Conservation (phyloP, 495 filamentous ascomycete genomes). For the Neurospora sp. region DNA sequence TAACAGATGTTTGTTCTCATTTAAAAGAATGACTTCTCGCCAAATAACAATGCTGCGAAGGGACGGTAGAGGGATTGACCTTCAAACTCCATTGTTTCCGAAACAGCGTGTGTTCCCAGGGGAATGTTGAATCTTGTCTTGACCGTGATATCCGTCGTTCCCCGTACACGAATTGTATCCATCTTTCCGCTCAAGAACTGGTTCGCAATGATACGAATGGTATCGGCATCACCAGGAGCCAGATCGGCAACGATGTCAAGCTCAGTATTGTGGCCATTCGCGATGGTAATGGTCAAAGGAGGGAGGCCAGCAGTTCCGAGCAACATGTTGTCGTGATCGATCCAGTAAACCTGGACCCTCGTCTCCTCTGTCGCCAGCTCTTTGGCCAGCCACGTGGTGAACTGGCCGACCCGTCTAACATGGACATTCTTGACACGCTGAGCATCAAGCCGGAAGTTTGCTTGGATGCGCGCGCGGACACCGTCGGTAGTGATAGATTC, state of each 20-base stretch:
- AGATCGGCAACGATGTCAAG: conserved; percentile 73
- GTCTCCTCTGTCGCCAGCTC: conserved; percentile 61
- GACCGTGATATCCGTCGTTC: conserved; percentile 56
- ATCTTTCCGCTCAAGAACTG: conserved; percentile 80
- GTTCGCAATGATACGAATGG: conserved; percentile 68
- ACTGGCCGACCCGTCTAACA: conserved; percentile 62
- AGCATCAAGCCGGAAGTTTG: conserved; percentile 69
- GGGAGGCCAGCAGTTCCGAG: conserved; percentile 70
- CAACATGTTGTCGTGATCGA: conserved; percentile 69
- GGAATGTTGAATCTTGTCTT: conserved; percentile 62
- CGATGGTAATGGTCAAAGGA: conserved; percentile 58
- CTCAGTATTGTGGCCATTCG: conserved; percentile 62
- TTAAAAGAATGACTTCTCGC: conserved; percentile 36
- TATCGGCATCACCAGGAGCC: conserved; percentile 63
- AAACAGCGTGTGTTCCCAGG: conserved; percentile 62
- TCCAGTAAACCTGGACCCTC: conserved; percentile 66
- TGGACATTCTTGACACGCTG: conserved; percentile 55
- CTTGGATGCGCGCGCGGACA: conserved; percentile 66
- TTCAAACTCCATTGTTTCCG: conserved; percentile 64
- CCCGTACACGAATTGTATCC: conserved; percentile 53
- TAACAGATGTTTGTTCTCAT: background rate
- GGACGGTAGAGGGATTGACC: conserved; percentile 59
- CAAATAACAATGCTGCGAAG: conserved; percentile 42
- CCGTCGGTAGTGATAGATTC: conserved; percentile 71
- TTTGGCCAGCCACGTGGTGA: conserved; percentile 72